These are phyloP conservation scores for Trifolium repens DNA, from an alignment of 306 rosid species.

Conservation along the genomic window DNA sequence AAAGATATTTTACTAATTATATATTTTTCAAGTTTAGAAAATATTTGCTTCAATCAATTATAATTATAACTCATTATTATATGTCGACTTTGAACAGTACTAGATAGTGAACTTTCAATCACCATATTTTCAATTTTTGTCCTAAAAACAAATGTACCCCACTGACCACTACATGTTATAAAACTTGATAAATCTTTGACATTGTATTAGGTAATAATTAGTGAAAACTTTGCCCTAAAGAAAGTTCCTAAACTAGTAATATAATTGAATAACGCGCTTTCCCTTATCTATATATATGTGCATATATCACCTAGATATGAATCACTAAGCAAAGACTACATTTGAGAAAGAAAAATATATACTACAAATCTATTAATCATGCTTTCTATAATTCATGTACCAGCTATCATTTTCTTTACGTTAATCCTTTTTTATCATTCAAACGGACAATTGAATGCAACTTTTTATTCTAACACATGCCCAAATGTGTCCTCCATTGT, in stretches of 20 bases:
- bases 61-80: not conserved
- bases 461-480: slow-evolving; percentile 64
- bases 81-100: slow-evolving; percentile 1
- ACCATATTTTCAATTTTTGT: not conserved
- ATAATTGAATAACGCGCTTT: slow-evolving; percentile 47
- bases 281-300: slow-evolving; percentile 31
- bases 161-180: not conserved
- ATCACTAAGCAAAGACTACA: not conserved
- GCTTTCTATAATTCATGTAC: slow-evolving; percentile 40
- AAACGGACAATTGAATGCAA: slow-evolving; percentile 58
- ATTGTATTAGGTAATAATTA: slow-evolving; percentile 13
- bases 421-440: slow-evolving; percentile 33
- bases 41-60: no score
- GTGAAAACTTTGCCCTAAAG: slow-evolving; percentile 3
- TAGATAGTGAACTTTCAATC: slow-evolving; percentile 27
- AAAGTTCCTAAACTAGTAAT: slow-evolving; percentile 15
- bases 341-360: not conserved
- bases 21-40: no score
- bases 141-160: not conserved
- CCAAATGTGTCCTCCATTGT: slow-evolving; percentile 65
- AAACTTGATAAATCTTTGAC: not conserved
- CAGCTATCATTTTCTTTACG: slow-evolving; percentile 30
- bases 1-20: no score
- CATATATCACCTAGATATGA: slow-evolving; percentile 24
- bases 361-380: slow-evolving; percentile 33